Base-by-base conservation (phyloP, 2,329 filamentous ascomycete species). In the Trichoderma brevicompactum region DNA sequence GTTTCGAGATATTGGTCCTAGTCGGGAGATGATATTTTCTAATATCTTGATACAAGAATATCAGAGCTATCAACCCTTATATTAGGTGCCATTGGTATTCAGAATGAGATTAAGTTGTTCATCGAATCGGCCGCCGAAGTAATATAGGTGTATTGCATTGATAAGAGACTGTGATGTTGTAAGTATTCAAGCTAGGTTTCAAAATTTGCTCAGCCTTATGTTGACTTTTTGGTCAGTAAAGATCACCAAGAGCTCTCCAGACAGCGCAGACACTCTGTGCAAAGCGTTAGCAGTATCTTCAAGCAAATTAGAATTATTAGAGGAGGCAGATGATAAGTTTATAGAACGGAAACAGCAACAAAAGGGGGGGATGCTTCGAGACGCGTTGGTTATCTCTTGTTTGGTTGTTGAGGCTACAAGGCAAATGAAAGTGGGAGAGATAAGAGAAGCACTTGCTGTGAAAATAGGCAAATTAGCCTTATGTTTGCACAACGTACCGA, bases 301-400 rank as follows among this genome's bases (percentile, higher is more conserved):
- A 2, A 36, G 53, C 34, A 53, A 5, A 7, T 69, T 71, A 3
- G 58, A 70, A 12, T 74, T 72, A 2, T 77, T 80, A 12, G n/a
- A n/a, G n/a, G n/a, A n/a, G n/a, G n/a, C n/a, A 0, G 86, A 86
- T 53, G 65, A 75, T 0, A 68, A 78, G 0, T 77, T 78, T 0
- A 79, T 85, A 71, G 48, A 77, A 1, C 72, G 81, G 32, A 82
- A 85, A 34, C 56, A 77, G 13, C 65, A 69, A 0, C 81, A 84
- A 52, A 67, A 74, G 9, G 43, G 49, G n/a, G 64, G 74, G 0
- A 70, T 82, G 41, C 15, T 19, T 2, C 1, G 5, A 2, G 36
- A 52, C 28, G 82, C 82, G n/a, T 77, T 74, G 6, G 62, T 77
- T 8, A 72, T 74, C 2, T 63, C 83, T 0, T 72, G 72, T 0